phyloP scores from a whole-genome alignment of 148 eudicot genomes.

The Rhododendron mucronatum region DNA sequence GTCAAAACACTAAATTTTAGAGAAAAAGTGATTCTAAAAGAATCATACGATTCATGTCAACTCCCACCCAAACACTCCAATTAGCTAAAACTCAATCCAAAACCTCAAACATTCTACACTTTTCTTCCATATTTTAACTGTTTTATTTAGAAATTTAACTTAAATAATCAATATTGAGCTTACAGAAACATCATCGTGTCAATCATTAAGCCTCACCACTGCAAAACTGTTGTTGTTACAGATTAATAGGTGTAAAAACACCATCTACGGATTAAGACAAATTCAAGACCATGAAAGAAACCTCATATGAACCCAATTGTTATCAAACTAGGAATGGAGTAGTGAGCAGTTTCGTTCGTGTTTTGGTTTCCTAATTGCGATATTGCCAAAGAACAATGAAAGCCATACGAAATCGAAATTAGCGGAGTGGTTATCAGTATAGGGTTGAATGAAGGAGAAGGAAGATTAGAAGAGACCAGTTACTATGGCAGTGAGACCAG shows the following conservation, averaged over 20 bases:
- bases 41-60: neutral
- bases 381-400: no score
- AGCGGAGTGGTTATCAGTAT: neutral
- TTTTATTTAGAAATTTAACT: neutral
- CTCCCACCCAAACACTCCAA: neutral
- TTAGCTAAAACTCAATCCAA: neutral
- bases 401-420: neutral
- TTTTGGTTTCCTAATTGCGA: neutral
- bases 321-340: neutral
- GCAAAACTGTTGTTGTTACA: neutral
- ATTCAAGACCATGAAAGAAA: neutral
- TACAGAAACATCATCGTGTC: neutral
- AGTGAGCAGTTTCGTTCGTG: neutral
- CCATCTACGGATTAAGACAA: neutral
- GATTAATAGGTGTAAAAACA: neutral
- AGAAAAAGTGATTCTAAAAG: no score
- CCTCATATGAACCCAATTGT: neutral
- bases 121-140: neutral
- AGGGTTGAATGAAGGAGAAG: neutral
- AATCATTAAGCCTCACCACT: neutral
- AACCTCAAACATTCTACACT: neutral
- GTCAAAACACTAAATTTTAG: neutral
- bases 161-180: neutral
- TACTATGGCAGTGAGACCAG: conserved; percentile 64
- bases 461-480: conserved; percentile 34